Conservation (phyloP, 441 rosid species). For the Syzygium syzygioides region DNA sequence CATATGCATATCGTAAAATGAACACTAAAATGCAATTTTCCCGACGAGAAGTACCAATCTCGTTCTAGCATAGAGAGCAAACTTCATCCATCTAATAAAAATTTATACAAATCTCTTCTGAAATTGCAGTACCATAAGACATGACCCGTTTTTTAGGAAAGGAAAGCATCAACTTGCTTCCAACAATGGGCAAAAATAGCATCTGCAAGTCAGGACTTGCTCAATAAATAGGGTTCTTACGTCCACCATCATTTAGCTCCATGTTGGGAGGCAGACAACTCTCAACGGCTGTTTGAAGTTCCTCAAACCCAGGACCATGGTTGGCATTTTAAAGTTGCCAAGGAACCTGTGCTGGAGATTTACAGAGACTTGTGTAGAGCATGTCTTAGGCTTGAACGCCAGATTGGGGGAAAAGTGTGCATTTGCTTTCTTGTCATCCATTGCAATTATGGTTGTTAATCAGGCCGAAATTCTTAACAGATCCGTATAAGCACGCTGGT, state of each 20-base stretch:
- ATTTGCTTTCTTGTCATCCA: slow-evolving; percentile 68
- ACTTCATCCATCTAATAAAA: background rate
- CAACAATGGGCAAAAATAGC: background rate
- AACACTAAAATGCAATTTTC: background rate
- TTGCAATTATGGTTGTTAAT: slow-evolving; percentile 26
- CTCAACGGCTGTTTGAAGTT: slow-evolving; percentile 23
- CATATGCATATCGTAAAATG: no score
- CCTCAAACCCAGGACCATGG: slow-evolving; percentile 28
- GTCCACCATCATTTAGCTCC: slow-evolving; percentile 22
- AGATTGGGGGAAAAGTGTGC: slow-evolving; percentile 45
- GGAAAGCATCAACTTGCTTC: background rate
- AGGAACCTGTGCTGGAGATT: slow-evolving; percentile 29
- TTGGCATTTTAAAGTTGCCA: slow-evolving; percentile 36
- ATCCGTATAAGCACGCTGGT: background rate
- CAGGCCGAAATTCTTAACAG: slow-evolving; percentile 11
- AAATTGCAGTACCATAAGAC: background rate
- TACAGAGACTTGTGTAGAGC: slow-evolving; percentile 35
- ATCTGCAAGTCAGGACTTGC: background rate
- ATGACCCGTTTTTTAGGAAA: background rate
- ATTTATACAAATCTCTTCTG: background rate
- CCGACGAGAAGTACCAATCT: background rate
- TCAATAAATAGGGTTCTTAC: background rate
- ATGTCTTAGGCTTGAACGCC: slow-evolving; percentile 33
- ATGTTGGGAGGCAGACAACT: slow-evolving; percentile 39
- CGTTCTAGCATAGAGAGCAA: background rate